A percentile compares a stretch with the other conserved stretches of the same genome.
Conservation (phyloP, 2,329 filamentous ascomycete genomes). For the Aspergillaceae sp. region DNA sequence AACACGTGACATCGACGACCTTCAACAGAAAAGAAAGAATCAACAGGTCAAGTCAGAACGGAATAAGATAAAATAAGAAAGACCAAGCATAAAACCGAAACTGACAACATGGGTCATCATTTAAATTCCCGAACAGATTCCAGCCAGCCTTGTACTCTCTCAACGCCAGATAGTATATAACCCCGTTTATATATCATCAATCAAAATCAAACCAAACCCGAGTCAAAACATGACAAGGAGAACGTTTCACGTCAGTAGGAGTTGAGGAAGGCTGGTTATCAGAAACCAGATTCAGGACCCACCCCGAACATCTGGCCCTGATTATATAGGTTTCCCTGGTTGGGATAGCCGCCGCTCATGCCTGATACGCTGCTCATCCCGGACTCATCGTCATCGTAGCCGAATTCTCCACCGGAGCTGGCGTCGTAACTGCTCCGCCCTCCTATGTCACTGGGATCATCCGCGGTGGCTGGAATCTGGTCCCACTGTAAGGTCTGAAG, state of each 20-base stretch:
- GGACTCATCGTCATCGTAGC: constrained; percentile 36
- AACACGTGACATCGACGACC: constrained; percentile 10
- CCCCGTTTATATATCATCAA: neutral
- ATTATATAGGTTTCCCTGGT: constrained; percentile 3
- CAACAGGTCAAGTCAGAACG: neutral
- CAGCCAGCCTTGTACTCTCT: no score
- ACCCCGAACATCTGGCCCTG: constrained; percentile 17
- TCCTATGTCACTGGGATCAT: constrained; percentile 53
- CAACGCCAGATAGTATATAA: no score
- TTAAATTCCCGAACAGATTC: no score
- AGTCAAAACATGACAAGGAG: no score
- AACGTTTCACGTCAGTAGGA: no score
- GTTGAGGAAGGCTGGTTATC: constrained; percentile 1
- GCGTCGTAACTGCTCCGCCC: constrained; percentile 48
- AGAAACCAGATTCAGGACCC: neutral
- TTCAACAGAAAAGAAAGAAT: neutral
- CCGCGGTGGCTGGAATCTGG: constrained; percentile 54
- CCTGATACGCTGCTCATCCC: constrained; percentile 27
- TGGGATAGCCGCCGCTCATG: constrained; percentile 26
- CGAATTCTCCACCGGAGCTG: constrained; percentile 37
- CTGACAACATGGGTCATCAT: no score
- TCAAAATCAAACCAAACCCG: neutral
- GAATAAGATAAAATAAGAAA: constrained; percentile 1
- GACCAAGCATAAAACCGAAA: no score
- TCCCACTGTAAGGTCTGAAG: constrained; percentile 89